Evolutionary conservation across 306 rosid species (phyloP).

Genomic region (Cajanus cajan): DNA sequence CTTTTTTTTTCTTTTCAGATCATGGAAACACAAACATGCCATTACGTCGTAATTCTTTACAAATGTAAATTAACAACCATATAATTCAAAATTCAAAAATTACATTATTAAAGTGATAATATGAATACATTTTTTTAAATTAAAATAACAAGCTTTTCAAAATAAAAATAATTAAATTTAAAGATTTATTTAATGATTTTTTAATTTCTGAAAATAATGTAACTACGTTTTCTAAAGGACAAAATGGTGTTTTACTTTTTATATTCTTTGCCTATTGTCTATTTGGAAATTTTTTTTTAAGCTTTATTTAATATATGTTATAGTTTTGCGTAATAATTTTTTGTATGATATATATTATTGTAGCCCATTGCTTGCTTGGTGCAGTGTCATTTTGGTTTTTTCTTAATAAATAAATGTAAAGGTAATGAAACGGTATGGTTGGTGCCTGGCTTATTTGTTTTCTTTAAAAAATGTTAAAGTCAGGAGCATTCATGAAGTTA

Average conservation of each 20-base stretch:
- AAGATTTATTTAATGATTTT: no score
- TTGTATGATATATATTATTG: neutral
- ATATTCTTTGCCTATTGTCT: neutral
- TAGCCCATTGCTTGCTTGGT: constrained; percentile 25
- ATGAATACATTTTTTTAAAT: no score
- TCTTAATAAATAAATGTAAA: constrained; percentile 32
- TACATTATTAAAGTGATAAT: no score
- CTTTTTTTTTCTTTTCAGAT: neutral
- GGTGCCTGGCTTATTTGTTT: constrained; percentile 21
- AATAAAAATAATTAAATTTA: no score
- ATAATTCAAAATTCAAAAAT: no score
- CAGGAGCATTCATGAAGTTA: constrained; percentile 25
- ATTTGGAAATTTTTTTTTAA: neutral
- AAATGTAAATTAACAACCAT: no score
- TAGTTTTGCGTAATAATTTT: neutral
- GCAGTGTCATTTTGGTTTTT: constrained; percentile 34
- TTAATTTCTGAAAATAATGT: no score
- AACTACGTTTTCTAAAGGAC: no score
- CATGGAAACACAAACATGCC: no score
- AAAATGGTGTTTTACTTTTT: no score
- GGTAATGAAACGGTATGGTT: constrained; percentile 36
- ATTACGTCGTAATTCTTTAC: no score
- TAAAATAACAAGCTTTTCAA: no score
- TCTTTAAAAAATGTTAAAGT: constrained; percentile 23
- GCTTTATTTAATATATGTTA: neutral